Percentiles rank a stretch among this genome's conserved stretches.
These are phyloP conservation scores for Zoysia matrella DNA, from an alignment of 202 grass and related monocot species.

Conservation along the genomic window DNA sequence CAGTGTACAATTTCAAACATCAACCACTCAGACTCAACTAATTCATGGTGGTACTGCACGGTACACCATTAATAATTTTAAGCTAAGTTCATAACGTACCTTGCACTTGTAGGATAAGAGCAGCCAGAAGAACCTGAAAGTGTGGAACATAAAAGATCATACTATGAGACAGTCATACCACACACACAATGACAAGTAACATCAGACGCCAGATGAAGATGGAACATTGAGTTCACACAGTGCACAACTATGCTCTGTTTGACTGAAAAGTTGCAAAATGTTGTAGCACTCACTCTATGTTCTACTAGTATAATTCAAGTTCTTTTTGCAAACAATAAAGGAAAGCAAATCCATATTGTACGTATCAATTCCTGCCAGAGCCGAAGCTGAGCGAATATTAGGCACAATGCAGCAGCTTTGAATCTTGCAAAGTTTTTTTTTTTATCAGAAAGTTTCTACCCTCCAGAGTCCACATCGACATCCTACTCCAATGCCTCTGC, in stretches of 20 bases:
- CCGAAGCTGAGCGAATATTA: background rate
- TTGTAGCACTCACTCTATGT: background rate
- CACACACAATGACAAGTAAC: background rate
- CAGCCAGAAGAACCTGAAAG: conserved; percentile 76
- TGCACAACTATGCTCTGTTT: background rate
- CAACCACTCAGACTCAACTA: background rate
- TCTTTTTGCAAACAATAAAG: background rate
- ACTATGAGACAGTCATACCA: background rate
- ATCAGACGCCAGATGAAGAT: conserved; percentile 38
- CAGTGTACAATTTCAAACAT: background rate
- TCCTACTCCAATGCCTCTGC: background rate
- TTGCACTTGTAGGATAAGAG: conserved; percentile 68
- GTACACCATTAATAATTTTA: too few relatives aligned
- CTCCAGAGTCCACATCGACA: background rate
- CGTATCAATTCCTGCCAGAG: background rate
- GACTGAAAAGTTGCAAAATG: too few relatives aligned
- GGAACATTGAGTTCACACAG: background rate
- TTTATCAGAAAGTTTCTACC: too few relatives aligned
- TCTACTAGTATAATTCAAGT: background rate
- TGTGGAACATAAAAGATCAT: background rate
- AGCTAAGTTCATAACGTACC: conserved; percentile 44
- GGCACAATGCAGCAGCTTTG: background rate
- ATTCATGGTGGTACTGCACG: background rate
- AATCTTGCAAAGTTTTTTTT: background rate
- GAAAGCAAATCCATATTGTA: background rate